These are phyloP conservation scores for Russula olivacea DNA, from an alignment of 768 basidiomycete genomes.

Conservation along the genomic window DNA sequence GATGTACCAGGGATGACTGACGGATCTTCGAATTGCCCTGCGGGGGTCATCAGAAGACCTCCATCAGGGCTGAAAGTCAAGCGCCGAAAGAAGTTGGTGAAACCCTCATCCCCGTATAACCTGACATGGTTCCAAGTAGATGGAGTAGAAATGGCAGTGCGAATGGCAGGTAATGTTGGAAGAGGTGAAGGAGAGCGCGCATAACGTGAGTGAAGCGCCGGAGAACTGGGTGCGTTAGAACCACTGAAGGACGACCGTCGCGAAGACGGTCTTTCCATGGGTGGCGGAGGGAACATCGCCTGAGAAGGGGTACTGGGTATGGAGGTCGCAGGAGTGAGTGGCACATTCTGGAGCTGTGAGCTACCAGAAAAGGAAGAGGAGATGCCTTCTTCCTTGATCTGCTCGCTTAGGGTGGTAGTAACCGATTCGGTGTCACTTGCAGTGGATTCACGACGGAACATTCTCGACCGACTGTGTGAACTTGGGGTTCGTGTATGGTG, in stretches of 20 bases:
- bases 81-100: slow-evolving; percentile 92
- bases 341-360: slow-evolving; percentile 37
- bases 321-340: slow-evolving; percentile 60
- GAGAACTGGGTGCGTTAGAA: slow-evolving; percentile 74
- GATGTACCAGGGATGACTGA: slow-evolving; percentile 45
- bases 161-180: slow-evolving; percentile 91
- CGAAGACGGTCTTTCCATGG: slow-evolving; percentile 60
- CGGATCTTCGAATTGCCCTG: slow-evolving; percentile 95
- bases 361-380: slow-evolving; percentile 30
- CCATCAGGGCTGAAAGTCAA: slow-evolving; percentile 95
- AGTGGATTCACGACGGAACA: slow-evolving; percentile 65
- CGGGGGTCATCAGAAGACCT: slow-evolving; percentile 86
- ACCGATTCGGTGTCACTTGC: slow-evolving; percentile 70
- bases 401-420: slow-evolving; percentile 48
- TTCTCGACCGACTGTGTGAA: slow-evolving; percentile 48
- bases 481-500: slow-evolving; percentile 70
- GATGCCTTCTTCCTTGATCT: slow-evolving; percentile 44
- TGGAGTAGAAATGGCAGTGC: slow-evolving; percentile 48
- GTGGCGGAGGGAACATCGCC: slow-evolving; percentile 56
- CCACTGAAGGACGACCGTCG: slow-evolving; percentile 64
- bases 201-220: slow-evolving; percentile 51
- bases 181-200: slow-evolving; percentile 84
- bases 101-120: slow-evolving; percentile 93
- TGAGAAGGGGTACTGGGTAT: slow-evolving; percentile 61
- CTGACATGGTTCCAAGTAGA: slow-evolving; percentile 62